Percentiles rank a stretch among this genome's conserved stretches.
phyloP scores from a whole-genome alignment of 2,329 filamentous ascomycete species.

The Fulvia fulva region DNA sequence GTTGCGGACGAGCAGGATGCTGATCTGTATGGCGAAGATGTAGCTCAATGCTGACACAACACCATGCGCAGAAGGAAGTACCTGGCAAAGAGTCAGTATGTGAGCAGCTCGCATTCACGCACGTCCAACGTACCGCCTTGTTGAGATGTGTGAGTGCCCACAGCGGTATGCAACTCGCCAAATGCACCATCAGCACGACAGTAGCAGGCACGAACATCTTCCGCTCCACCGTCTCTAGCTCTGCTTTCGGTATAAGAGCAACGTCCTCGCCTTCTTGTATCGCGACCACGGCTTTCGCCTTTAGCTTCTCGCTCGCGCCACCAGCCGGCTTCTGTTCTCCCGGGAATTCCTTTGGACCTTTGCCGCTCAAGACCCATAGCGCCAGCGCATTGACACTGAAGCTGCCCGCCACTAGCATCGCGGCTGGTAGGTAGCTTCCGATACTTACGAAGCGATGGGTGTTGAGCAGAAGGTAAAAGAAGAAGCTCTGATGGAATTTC shows the following conservation, averaged over 20 bases:
- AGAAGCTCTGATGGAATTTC: conserved; percentile 97
- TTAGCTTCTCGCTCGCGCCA: conserved; percentile 29
- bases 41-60: conserved; percentile 45
- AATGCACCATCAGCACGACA: conserved; percentile 68
- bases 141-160: conserved; percentile 79
- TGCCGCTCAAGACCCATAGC: conserved; percentile 86
- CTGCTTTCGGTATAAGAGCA: conserved; percentile 37
- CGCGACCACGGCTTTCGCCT: conserved; percentile 35
- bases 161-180: conserved; percentile 73
- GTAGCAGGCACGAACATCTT: conserved; percentile 69
- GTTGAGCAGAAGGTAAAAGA: conserved; percentile 95
- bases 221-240: conserved; percentile 51
- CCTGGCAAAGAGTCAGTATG: conserved; percentile 1
- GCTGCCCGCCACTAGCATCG: conserved; percentile 93
- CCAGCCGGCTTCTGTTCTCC: conserved; percentile 30
- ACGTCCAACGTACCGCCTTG: conserved; percentile 54
- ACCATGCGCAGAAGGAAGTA: conserved; percentile 49
- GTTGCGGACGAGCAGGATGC: conserved; percentile 17
- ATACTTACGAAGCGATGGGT: conserved; percentile 94
- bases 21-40: conserved; percentile 27
- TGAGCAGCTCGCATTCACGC: neutral
- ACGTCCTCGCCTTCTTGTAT: conserved; percentile 35
- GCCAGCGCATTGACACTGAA: conserved; percentile 94
- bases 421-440: conserved; percentile 91
- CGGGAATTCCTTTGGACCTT: conserved; percentile 24